Evolutionary conservation across 2,329 filamentous ascomycete species (phyloP), one percentile per base, ranked within the genome.

Genomic region (Sporothrix brasiliensis): DNA sequence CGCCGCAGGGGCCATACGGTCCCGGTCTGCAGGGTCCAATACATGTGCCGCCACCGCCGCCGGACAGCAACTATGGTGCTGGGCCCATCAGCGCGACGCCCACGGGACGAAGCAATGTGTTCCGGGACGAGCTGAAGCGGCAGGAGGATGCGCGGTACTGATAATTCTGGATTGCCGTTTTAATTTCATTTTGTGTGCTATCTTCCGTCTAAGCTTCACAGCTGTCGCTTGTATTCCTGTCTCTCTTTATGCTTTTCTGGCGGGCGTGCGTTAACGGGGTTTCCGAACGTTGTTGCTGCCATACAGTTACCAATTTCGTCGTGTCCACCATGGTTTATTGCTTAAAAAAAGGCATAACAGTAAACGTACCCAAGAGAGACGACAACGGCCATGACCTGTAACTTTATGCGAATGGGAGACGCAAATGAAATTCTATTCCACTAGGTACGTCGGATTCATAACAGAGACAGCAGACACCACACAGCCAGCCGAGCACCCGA

Each of bases 111-210:
- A 21, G 34, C 34, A 80, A 80, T 47, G 76, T 79, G n/a, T 81
- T 81, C 70, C 75, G 79, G 6, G 78, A 80, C 69, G 79, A 81
- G 74, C 70, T 81, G 41, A 74, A 74, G 73, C 74, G 79, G 70
- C 79, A 81, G 74, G 77, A 77, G 67, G 69, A 73, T 34, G 74
- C 74, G 71, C 14, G 41, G n/a, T 34, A n/a, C 14, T 58, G 16
- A 39, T 58, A 49, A 4, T 49, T 49, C 30, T 34, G 2, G 49
- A 24, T 24, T 27, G 50, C 50, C 2, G 3, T 56, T 58, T 58
- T 56, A 11, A 30, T 39, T 58, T 34, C 27, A 19, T 50, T 21
- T 67, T 53, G 13, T 11, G 47, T 41, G 14, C 21, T 44, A 7
- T 49, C 16, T 49, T 49, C 14, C 14, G 6, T 49, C 14, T 49